Base-by-base conservation (phyloP, 805 yeast species). In the Brettanomyces bruxellensis region DNA sequence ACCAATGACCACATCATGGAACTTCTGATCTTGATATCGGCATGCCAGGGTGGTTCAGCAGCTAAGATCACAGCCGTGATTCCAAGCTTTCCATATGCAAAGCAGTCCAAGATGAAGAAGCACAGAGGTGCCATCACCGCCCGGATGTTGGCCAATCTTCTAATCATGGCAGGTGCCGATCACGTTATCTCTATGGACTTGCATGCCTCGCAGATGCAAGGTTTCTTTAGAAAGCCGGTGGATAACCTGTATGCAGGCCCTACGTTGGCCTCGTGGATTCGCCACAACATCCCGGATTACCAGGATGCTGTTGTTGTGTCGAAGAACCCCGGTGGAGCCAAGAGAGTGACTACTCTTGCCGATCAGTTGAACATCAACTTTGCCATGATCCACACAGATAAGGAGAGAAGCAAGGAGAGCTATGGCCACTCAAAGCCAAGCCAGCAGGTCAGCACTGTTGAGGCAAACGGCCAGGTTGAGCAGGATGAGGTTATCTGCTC, bases 51-150 rank as follows among this genome's bases (percentile, higher is more conserved):
- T 50, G 99, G 99, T 8, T 87, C 96, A 11, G 99, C 99, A n/a
- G 84, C 86, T 58, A 89, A 89, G 62, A 89, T 93, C 64, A 93
- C 91, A 9, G 97, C 97, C 8, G 99, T 93, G 32, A 82, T 93
- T 45, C 99, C 99, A 1, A 95, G 89, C 66, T 95, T 91, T 64
- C 99, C 99, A 34, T 93, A 93, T 70, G 87, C 97, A 11, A 86
- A 91, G 66, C 99, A 93, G 68, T 81, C 91, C 55, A 93, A 95
- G 70, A 93, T 93, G 99, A 93, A 93, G 71, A 93, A 89, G 66
- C 98, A 93, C 63, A 76, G 99, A 67, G 99, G 99, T 46, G 98
- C 99, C 38, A 93, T 93, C 59, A 91, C 99, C 4, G 99, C 99
- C 13, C 79, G 98, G 62, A 86, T 93, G 98, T 75, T 93, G 61